Conservation (phyloP, 345 rosid genomes). For the Aquilaria yunnanensis region DNA sequence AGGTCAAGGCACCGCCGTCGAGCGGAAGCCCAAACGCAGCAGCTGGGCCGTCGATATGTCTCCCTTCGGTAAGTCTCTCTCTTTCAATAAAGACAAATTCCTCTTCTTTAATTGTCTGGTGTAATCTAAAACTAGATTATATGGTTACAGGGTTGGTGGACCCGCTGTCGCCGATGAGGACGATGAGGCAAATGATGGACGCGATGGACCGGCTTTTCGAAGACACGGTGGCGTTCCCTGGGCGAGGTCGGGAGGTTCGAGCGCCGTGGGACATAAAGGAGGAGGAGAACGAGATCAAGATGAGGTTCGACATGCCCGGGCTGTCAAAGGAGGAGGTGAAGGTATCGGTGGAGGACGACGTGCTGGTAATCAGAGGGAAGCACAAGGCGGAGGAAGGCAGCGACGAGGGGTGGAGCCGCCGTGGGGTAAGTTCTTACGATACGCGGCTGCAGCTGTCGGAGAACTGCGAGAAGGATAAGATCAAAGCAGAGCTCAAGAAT, state of each 20-base stretch:
- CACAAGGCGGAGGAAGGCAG: slow-evolving; percentile 44
- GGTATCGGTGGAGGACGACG: slow-evolving; percentile 59
- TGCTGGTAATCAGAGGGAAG: slow-evolving; percentile 58
- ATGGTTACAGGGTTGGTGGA: slow-evolving; percentile 45
- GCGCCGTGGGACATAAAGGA: slow-evolving; percentile 86
- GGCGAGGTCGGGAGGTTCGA: slow-evolving; percentile 35
- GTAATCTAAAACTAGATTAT: background rate
- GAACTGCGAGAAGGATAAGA: slow-evolving; percentile 47
- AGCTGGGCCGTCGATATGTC: slow-evolving; percentile 37
- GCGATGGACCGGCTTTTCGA: slow-evolving; percentile 70
- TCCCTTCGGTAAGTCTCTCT: slow-evolving; percentile 49
- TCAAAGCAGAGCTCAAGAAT: slow-evolving; percentile 65
- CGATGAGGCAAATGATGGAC: slow-evolving; percentile 76
- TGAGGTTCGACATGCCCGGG: slow-evolving; percentile 91
- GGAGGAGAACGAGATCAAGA: slow-evolving; percentile 61
- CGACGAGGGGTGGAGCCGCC: slow-evolving; percentile 37
- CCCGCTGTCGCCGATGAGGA: slow-evolving; percentile 65
- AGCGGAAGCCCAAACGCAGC: slow-evolving; percentile 36
- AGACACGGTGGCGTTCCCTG: slow-evolving; percentile 34
- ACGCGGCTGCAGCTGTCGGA: slow-evolving; percentile 59
- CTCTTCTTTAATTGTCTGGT: background rate
- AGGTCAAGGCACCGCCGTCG: slow-evolving; percentile 29
- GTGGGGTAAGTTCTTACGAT: slow-evolving; percentile 38
- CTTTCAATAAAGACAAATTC: background rate
- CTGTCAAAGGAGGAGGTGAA: slow-evolving; percentile 68